Conservation (phyloP, 306 rosid genomes). For the Dicorynia guianensis region DNA sequence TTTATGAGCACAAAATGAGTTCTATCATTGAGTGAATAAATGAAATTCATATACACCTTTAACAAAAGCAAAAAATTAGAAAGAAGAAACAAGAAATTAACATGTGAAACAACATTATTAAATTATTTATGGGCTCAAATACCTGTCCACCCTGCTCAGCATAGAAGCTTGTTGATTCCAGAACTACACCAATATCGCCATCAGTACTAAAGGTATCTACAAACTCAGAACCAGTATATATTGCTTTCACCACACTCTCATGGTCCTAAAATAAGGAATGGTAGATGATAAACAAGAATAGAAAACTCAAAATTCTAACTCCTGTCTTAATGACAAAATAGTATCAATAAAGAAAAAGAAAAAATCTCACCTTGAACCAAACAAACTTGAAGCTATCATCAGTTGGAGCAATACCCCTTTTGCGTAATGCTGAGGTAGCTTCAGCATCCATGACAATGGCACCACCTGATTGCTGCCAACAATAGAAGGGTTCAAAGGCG, state of each 20-base stretch:
- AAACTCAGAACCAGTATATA: constrained; percentile 83
- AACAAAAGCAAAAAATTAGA: background rate
- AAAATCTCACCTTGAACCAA: constrained; percentile 70
- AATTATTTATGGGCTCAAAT: constrained; percentile 28
- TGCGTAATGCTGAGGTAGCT: constrained; percentile 84
- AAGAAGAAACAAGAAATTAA: background rate
- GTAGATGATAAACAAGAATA: constrained; percentile 32
- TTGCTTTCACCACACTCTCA: constrained; percentile 77
- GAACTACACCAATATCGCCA: constrained; percentile 76
- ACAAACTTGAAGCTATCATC: constrained; percentile 86
- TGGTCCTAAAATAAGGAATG: constrained; percentile 68
- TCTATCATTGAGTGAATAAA: constrained; percentile 13
- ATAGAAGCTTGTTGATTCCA: constrained; percentile 95
- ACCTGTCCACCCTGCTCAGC: constrained; percentile 99
- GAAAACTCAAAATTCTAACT: constrained; percentile 30
- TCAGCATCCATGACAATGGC: constrained; percentile 91
- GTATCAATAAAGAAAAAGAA: background rate
- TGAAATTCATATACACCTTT: background rate
- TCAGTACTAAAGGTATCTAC: constrained; percentile 60
- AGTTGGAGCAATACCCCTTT: constrained; percentile 70
- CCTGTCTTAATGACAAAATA: background rate
- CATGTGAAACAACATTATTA: constrained; percentile 28
- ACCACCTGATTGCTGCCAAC: constrained; percentile 91
- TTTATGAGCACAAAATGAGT: constrained; percentile 17
- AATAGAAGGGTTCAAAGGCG: constrained; percentile 18